Conservation (phyloP, 2,329 filamentous ascomycete genomes). For the Colletotrichum sp. region DNA sequence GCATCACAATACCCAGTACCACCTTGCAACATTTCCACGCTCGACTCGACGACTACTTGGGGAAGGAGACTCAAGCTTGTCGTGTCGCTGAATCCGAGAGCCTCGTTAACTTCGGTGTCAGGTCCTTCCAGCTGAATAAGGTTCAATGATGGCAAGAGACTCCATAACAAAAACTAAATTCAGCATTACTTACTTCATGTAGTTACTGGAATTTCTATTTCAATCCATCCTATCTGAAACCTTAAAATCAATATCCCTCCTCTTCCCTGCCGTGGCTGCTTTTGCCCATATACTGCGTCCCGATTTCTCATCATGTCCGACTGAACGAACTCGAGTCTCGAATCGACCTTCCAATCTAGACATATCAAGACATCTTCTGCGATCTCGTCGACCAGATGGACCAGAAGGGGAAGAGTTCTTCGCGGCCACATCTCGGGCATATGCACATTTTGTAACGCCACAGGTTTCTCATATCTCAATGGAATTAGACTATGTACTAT, state of each 20-base stretch:
- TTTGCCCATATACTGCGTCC: neutral
- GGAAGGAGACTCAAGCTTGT: neutral
- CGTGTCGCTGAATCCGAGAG: neutral
- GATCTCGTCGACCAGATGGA: neutral
- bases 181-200: neutral
- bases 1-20: neutral
- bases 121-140: neutral
- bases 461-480: neutral
- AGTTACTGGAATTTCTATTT: neutral
- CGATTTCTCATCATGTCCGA: neutral
- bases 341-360: neutral
- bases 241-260: neutral
- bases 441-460: neutral
- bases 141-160: neutral
- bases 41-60: neutral
- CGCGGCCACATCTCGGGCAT: neutral
- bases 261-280: neutral
- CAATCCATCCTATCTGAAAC: neutral
- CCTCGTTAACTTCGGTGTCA: neutral
- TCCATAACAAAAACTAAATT: neutral
- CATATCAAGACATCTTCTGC: neutral
- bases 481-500: constrained; percentile 12
- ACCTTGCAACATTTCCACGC: neutral
- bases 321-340: neutral
- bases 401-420: neutral